Conservation (phyloP, 1,139 yeast genomes). For the Magnusiomyces magnusii region DNA sequence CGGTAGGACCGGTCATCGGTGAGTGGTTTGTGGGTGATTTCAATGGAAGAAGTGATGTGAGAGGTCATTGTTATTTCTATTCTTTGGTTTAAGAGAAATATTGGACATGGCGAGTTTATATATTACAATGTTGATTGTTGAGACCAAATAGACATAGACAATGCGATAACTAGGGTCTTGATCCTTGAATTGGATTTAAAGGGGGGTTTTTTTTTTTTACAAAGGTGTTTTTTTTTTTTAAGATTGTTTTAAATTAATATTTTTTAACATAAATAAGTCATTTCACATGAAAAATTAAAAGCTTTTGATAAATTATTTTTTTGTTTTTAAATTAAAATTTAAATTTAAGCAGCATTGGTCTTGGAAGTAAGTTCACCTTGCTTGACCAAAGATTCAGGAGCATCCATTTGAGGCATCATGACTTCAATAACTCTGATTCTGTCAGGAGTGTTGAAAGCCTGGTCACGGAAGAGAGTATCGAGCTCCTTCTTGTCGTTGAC, state of each 20-base stretch:
- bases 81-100: too few relatives aligned
- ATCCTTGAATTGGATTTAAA: too few relatives aligned
- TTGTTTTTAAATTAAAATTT: too few relatives aligned
- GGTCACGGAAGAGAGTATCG: conserved; percentile 47
- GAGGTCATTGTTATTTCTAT: neutral
- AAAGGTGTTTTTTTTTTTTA: too few relatives aligned
- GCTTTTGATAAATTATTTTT: neutral
- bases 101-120: too few relatives aligned
- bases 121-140: too few relatives aligned
- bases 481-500: conserved; percentile 62
- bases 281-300: neutral
- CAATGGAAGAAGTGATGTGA: neutral
- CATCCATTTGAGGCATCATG: conserved; percentile 75
- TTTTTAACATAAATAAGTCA: neutral
- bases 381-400: conserved; percentile 61
- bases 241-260: neutral
- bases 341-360: conserved; percentile 39
- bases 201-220: neutral
- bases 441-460: conserved; percentile 49
- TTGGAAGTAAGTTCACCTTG: conserved; percentile 75
- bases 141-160: too few relatives aligned
- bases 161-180: too few relatives aligned
- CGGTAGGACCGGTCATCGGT: conserved; percentile 70
- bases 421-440: conserved; percentile 73
- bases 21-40: conserved; percentile 26